Base-by-base conservation (phyloP, 208 protist species). In the Trypanosoma brucei region DNA sequence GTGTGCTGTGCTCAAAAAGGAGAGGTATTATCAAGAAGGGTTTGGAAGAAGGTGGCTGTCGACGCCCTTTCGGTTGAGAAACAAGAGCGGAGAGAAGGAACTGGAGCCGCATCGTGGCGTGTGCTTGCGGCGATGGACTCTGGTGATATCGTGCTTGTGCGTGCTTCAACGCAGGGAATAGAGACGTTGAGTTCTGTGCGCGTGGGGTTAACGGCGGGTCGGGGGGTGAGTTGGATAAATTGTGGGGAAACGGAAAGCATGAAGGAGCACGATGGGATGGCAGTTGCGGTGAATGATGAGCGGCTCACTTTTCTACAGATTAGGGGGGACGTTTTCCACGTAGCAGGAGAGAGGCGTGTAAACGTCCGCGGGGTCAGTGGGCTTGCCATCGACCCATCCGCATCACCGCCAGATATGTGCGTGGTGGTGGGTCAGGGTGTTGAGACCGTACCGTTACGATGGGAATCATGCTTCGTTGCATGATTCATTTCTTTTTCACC, bases 291-390 rank as follows among this genome's bases (percentile, higher is more conserved):
- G 4, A 83, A 72, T n/a, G 76, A 83, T 38, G 80, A 86, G 54
- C 69, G 62, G 4, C 2, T 81, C 35, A 55, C 67, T 37, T 59
- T 63, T 14, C 60, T 62, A 39, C 34, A 1, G 11, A 55, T 50
- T 30, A 40, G 14, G 64, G 34, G 11, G 5, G 71, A 63, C 9
- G 33, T 48, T 36, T 45, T 59, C 37, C 11, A 39, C 3, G 45
- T 72, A 11, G 35, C 48, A 37, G 3, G 33, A 14, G 45, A 70
- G 36, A 68, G 62, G 22, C 81, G 82, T 0, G 55, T 80, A 8
- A 88, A 78, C 55, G 73, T 87, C n/a, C 81, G 85, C 5, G 76
- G 82, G 30, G 79, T 86, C 31, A 92, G 85, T 60, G 82, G 82
- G 4, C 33, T 86, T 8, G 68, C 70, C 3, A 61, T 86, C 36